Percentiles rank a stretch among this genome's conserved stretches.
Conservation (phyloP, 2,329 filamentous ascomycete genomes). For the Colletotrichum sp. region DNA sequence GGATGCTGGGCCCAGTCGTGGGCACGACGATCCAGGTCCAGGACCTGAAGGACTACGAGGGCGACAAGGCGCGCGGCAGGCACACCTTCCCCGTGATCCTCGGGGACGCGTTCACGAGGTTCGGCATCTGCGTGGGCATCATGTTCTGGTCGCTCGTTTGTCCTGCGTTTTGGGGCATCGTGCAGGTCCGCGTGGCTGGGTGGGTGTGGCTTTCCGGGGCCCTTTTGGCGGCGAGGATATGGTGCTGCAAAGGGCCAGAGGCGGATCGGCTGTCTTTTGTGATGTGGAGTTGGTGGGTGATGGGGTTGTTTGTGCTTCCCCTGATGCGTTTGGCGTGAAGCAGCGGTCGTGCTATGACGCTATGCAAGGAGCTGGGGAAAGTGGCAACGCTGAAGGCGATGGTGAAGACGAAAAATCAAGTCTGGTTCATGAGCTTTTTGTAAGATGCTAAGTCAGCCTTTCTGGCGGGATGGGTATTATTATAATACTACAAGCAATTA, state of each 20-base stretch:
- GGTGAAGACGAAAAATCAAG: neutral
- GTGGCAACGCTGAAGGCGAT: neutral
- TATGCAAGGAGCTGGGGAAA: rapidly evolving
- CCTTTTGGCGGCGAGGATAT: neutral
- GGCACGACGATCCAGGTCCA: neutral
- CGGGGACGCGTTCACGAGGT: neutral
- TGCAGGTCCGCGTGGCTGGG: neutral
- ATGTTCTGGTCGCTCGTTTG: neutral
- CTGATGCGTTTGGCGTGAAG: neutral
- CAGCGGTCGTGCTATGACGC: rapidly evolving
- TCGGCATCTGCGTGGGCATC: neutral
- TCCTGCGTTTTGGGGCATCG: neutral
- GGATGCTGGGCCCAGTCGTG: neutral
- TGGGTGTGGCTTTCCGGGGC: neutral
- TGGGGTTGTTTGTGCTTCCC: neutral
- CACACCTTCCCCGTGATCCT: neutral
- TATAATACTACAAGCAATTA: neutral
- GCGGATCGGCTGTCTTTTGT: neutral
- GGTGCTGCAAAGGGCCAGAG: neutral
- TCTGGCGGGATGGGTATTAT: neutral
- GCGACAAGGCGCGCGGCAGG: neutral
- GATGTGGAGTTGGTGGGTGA: neutral
- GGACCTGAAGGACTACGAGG: neutral
- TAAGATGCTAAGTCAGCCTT: neutral
- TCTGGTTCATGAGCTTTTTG: neutral